Evolutionary conservation across 2,329 filamentous ascomycete species (phyloP).

Genomic region (Scytalidium sp.): DNA sequence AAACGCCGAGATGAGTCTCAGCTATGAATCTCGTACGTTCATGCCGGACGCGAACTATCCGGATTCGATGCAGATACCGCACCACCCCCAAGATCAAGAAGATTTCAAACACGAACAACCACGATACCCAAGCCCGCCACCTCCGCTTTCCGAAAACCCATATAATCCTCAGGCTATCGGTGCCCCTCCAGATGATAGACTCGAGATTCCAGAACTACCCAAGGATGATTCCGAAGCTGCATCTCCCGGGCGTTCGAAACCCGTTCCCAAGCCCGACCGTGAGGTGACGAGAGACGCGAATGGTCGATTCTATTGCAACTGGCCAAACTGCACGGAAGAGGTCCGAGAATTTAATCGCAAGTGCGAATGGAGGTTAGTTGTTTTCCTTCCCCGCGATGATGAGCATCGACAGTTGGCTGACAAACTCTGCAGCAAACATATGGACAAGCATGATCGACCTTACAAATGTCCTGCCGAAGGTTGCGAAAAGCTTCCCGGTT

Average conservation of each 20-base stretch:
- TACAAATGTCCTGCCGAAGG: slow-evolving; percentile 82
- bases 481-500: slow-evolving; percentile 88
- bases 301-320: slow-evolving; percentile 75
- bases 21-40: slow-evolving; percentile 24
- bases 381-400: slow-evolving; percentile 7
- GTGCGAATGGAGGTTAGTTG: slow-evolving; percentile 91
- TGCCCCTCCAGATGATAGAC: slow-evolving; percentile 11
- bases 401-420: slow-evolving; percentile 12
- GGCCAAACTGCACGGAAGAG: slow-evolving; percentile 64
- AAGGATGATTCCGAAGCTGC: slow-evolving; percentile 26
- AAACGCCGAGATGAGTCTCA: slow-evolving; percentile 20
- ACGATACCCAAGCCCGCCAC: slow-evolving; percentile 27
- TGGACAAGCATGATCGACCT: slow-evolving; percentile 95
- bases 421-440: slow-evolving; percentile 71
- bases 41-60: slow-evolving; percentile 20
- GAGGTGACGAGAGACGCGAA: slow-evolving; percentile 59
- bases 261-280: slow-evolving; percentile 58
- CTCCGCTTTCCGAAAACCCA: slow-evolving; percentile 23
- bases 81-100: slow-evolving; percentile 20
- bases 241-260: slow-evolving; percentile 36
- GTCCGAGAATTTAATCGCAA: slow-evolving; percentile 70
- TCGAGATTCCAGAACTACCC: slow-evolving; percentile 17
- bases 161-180: slow-evolving; percentile 23
- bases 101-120: slow-evolving; percentile 19
- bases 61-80: slow-evolving; percentile 23